Evolutionary conservation across 192 early-diverging fungal genomes (phyloP).

Genomic region (Coemansia sp.): DNA sequence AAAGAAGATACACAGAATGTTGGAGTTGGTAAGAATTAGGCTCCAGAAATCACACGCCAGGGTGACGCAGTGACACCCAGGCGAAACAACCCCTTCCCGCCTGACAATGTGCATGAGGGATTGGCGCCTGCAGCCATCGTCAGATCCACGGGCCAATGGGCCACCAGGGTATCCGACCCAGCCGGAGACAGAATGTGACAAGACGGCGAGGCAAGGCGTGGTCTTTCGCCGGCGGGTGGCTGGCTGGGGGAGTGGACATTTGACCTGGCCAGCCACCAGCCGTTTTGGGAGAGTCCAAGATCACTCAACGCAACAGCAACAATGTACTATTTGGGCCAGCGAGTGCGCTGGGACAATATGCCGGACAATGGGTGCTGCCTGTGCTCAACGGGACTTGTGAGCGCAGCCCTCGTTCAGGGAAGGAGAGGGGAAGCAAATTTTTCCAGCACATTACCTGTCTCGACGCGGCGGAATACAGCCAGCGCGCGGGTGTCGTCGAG

Average conservation of each 20-base stretch:
- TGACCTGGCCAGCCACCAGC: background rate
- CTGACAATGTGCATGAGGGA: slow-evolving; percentile 6
- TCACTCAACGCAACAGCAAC: background rate
- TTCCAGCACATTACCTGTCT: slow-evolving; percentile 35
- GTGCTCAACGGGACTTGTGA: background rate
- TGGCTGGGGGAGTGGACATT: background rate
- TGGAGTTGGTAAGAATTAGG: background rate
- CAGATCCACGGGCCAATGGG: slow-evolving; percentile 10
- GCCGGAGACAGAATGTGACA: background rate
- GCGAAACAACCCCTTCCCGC: background rate
- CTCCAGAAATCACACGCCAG: background rate
- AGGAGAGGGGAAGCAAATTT: background rate
- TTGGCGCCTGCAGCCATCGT: slow-evolving; percentile 3
- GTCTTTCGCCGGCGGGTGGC: background rate
- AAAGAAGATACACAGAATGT: background rate
- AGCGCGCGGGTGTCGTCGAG: slow-evolving; percentile 52
- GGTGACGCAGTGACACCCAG: background rate
- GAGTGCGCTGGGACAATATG: background rate
- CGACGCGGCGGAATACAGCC: slow-evolving; percentile 51
- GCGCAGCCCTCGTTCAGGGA: background rate
- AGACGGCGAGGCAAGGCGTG: background rate
- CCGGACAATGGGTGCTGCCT: background rate
- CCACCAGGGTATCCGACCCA: background rate
- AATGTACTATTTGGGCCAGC: background rate
- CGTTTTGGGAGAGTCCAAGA: background rate